Evolutionary conservation across 2,329 filamentous ascomycete genomes (phyloP).

Genomic region (Atkinsonella texensis): DNA sequence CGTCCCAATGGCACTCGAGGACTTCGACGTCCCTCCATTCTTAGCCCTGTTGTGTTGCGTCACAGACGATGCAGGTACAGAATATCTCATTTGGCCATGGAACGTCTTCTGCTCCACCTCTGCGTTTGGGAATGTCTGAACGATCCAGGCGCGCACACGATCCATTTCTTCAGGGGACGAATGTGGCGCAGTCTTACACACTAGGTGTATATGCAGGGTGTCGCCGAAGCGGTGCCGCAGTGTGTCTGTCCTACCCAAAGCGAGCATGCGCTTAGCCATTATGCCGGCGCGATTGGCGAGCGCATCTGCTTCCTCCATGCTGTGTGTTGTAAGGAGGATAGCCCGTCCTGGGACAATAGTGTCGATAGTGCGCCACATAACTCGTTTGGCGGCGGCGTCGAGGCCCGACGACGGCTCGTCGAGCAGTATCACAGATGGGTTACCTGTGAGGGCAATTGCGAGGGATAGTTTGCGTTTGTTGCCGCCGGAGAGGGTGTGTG

Average conservation of each 20-base stretch:
- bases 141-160: conserved; percentile 54
- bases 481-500: conserved; percentile 69
- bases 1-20: conserved; percentile 46
- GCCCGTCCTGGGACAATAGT: conserved; percentile 65
- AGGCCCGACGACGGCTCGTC: conserved; percentile 85
- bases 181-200: conserved; percentile 62
- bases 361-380: conserved; percentile 83
- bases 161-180: conserved; percentile 59
- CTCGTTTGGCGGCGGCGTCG: conserved; percentile 78
- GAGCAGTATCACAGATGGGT: conserved; percentile 73
- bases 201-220: conserved; percentile 68
- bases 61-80: conserved; percentile 57
- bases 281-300: conserved; percentile 77
- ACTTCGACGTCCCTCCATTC: conserved; percentile 23
- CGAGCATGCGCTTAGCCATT: conserved; percentile 75
- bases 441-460: conserved; percentile 85
- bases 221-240: conserved; percentile 68
- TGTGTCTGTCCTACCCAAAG: conserved; percentile 62
- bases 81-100: conserved; percentile 82
- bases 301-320: conserved; percentile 91
- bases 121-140: conserved; percentile 46
- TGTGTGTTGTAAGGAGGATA: conserved; percentile 81
- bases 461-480: conserved; percentile 86
- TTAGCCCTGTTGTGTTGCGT: conserved; percentile 48
- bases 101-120: conserved; percentile 62